Percentiles rank a stretch among this genome's conserved stretches.
Conservation (phyloP, 257 asterid genomes). For the Anisodus acutangulus region DNA sequence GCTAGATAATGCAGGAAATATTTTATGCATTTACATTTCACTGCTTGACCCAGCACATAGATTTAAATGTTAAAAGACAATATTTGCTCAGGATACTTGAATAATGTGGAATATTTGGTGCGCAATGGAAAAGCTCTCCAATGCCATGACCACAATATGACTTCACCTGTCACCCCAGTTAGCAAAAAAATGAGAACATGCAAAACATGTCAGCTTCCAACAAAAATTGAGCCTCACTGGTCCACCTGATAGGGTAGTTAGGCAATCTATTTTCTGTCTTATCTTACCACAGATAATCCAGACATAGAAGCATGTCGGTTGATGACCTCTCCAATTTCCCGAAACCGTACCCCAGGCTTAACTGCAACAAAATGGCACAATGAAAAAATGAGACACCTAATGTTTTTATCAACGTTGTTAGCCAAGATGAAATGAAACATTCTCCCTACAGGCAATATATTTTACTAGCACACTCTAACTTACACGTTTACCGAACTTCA, state of each 20-base stretch:
- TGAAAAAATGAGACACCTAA: neutral
- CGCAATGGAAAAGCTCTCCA: constrained; percentile 96
- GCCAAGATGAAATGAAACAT: neutral
- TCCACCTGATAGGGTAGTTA: neutral
- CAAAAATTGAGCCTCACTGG: neutral
- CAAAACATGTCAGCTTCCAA: neutral
- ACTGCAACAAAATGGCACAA: constrained; percentile 49
- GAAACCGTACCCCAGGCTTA: constrained; percentile 92
- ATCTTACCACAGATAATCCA: constrained; percentile 87
- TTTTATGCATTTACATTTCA: neutral
- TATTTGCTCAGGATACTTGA: constrained; percentile 75
- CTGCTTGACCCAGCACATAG: neutral
- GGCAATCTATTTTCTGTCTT: neutral
- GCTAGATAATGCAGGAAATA: constrained; percentile 4
- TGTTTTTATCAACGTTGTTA: neutral
- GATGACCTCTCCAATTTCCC: constrained; percentile 92
- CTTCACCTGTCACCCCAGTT: constrained; percentile 74
- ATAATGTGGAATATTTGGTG: constrained; percentile 96
- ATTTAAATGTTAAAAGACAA: neutral
- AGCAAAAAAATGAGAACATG: constrained; percentile 23
- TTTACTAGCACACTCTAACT: neutral
- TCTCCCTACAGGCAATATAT: neutral
- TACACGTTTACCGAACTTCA: neutral
- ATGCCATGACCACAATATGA: constrained; percentile 96
- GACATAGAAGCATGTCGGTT: constrained; percentile 90